Percentiles rank a stretch among this genome's conserved stretches.
phyloP scores from a whole-genome alignment of 1,284 basidiomycete genomes.

The Ceratobasidium sp. region DNA sequence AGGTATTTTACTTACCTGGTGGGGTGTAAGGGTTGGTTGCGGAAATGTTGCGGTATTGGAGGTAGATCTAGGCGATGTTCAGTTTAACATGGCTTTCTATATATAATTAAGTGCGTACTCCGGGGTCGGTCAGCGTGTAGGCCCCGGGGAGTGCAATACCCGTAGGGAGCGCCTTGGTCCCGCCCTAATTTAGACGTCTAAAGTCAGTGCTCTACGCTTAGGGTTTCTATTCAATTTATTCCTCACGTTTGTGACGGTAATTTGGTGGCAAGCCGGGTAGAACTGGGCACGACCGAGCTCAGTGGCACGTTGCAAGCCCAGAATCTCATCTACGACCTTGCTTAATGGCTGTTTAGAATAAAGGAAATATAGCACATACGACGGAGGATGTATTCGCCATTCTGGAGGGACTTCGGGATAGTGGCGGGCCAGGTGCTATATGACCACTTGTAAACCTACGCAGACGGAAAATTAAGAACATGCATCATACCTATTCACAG shows the following conservation, averaged over 20 bases:
- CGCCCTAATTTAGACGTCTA: slow-evolving; percentile 2
- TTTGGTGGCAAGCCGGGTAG: slow-evolving; percentile 30
- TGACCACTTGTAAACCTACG: not conserved
- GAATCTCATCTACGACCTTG: slow-evolving; percentile 10
- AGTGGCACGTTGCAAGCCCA: slow-evolving; percentile 22
- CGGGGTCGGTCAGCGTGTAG: slow-evolving; percentile 26
- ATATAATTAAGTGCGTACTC: not conserved
- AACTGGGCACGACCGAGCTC: slow-evolving; percentile 23
- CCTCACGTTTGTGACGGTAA: slow-evolving; percentile 30
- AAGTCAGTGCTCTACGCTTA: too few relatives aligned
- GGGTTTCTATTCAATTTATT: too few relatives aligned
- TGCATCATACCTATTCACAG: slow-evolving; percentile 10
- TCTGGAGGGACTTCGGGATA: slow-evolving; percentile 33
- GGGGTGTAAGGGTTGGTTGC: slow-evolving; percentile 30
- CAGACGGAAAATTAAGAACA: not conserved
- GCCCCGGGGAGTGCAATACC: slow-evolving; percentile 21
- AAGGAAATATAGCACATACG: not conserved
- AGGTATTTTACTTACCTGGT: not conserved
- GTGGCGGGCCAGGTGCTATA: slow-evolving; percentile 21
- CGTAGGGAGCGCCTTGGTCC: slow-evolving; percentile 16
- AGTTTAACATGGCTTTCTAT: not conserved
- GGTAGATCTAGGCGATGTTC: not conserved
- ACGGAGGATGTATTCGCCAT: slow-evolving; percentile 33
- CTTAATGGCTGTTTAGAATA: not conserved
- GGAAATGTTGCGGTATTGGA: slow-evolving; percentile 27